Evolutionary conservation across 805 yeast genomes (phyloP).

Genomic region (Phaffomyces antillensis): DNA sequence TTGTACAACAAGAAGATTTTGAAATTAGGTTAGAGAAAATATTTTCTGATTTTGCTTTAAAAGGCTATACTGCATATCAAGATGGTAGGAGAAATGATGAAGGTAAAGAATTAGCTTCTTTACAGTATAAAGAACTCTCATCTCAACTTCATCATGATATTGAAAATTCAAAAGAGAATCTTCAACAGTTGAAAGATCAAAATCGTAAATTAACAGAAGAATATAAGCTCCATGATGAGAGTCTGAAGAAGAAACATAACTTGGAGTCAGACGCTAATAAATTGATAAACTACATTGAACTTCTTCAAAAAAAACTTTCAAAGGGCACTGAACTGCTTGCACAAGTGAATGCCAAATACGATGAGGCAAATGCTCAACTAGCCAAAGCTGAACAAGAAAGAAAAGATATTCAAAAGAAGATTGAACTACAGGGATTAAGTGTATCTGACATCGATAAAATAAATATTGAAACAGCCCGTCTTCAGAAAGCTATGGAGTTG

Average conservation of each 20-base stretch:
- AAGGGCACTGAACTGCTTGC: slow-evolving; percentile 58
- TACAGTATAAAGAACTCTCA: slow-evolving; percentile 46
- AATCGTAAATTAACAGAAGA: slow-evolving; percentile 37
- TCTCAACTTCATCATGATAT: slow-evolving; percentile 43
- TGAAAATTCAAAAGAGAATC: slow-evolving; percentile 32
- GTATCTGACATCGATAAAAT: slow-evolving; percentile 57
- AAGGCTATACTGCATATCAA: slow-evolving; percentile 60
- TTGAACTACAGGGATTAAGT: slow-evolving; percentile 51
- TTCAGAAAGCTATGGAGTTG: slow-evolving; percentile 47
- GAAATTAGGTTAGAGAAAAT: slow-evolving; percentile 35
- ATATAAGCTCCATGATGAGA: slow-evolving; percentile 39
- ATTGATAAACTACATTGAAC: slow-evolving; percentile 63
- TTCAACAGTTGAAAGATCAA: slow-evolving; percentile 31
- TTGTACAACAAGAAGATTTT: slow-evolving; percentile 21
- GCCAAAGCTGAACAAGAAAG: slow-evolving; percentile 35
- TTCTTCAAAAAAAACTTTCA: slow-evolving; percentile 54
- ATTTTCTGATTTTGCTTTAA: slow-evolving; percentile 52
- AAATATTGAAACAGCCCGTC: slow-evolving; percentile 52
- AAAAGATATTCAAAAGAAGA: slow-evolving; percentile 32
- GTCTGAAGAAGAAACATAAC: slow-evolving; percentile 52
- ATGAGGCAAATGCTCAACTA: slow-evolving; percentile 35
- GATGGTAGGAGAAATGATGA: slow-evolving; percentile 56
- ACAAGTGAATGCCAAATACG: slow-evolving; percentile 51
- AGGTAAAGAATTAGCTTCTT: slow-evolving; percentile 47
- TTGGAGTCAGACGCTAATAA: slow-evolving; percentile 64